Evolutionary conservation across 495 filamentous ascomycete genomes (phyloP).

Genomic region (Penicillium robsamsonii): DNA sequence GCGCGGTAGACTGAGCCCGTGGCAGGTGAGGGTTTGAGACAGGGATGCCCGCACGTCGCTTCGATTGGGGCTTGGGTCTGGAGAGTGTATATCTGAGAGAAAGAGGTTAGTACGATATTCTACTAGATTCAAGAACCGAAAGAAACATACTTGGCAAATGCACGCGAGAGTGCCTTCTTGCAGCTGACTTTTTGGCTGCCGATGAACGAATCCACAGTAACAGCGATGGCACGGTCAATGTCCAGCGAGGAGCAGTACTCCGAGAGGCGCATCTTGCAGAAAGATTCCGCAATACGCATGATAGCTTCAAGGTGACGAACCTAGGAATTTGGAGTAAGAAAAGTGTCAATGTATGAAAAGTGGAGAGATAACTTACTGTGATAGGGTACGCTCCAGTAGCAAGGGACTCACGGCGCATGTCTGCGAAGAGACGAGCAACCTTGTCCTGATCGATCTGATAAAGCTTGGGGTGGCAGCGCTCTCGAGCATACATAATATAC

Average conservation of each 20-base stretch:
- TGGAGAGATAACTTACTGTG: constrained; percentile 63
- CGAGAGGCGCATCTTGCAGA: constrained; percentile 92
- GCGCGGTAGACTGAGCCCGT: constrained; percentile 16
- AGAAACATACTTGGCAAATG: constrained; percentile 90
- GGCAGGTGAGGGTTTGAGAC: constrained; percentile 32
- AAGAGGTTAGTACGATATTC: constrained; percentile 18
- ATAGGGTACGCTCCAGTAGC: constrained; percentile 97
- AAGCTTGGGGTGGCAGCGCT: constrained; percentile 86
- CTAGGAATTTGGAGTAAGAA: constrained; percentile 44
- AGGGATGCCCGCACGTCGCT: constrained; percentile 44
- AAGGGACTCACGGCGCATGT: constrained; percentile 90
- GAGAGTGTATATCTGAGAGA: constrained; percentile 45
- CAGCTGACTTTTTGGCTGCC: constrained; percentile 95
- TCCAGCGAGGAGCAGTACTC: constrained; percentile 88
- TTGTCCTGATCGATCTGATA: constrained; percentile 99
- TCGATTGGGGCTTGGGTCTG: constrained; percentile 45
- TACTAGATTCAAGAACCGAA: neutral
- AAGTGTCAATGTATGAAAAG: neutral
- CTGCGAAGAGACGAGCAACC: constrained; percentile 87
- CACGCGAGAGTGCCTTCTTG: constrained; percentile 93
- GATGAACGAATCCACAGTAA: constrained; percentile 94
- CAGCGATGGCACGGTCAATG: constrained; percentile 95
- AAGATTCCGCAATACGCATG: constrained; percentile 87
- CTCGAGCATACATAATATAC: constrained; percentile 95
- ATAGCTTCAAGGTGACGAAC: constrained; percentile 97